phyloP scores from a whole-genome alignment of 768 basidiomycete genomes.

The Pulveroboletus sp. region DNA sequence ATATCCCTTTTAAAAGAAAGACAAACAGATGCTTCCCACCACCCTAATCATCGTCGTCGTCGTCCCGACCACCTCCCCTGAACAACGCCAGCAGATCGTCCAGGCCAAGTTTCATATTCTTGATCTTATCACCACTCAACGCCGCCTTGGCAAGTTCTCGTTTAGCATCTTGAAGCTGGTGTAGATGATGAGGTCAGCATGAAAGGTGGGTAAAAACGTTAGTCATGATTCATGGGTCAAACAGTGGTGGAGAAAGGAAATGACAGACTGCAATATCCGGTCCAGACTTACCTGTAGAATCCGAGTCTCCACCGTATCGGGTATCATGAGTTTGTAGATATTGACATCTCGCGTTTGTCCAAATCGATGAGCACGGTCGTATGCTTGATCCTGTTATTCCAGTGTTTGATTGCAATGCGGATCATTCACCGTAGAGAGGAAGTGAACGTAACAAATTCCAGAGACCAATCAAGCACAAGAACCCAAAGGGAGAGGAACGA shows the following conservation, averaged over 20 bases:
- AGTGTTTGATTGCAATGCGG: not conserved
- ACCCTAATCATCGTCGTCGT: conserved; percentile 37
- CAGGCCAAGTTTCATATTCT: conserved; percentile 77
- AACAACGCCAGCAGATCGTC: conserved; percentile 84
- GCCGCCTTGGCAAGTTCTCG: conserved; percentile 79
- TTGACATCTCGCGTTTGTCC: conserved; percentile 85
- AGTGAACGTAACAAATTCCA: not conserved
- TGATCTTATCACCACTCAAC: conserved; percentile 82
- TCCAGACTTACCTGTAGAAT: conserved; percentile 55
- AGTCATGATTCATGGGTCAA: not conserved
- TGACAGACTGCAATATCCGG: not conserved
- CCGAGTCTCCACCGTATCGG: conserved; percentile 82
- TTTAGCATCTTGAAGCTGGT: conserved; percentile 85
- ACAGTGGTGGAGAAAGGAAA: not conserved
- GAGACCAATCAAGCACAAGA: not conserved
- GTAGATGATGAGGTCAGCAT: conserved; percentile 20
- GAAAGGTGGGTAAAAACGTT: not conserved
- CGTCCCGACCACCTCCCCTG: conserved; percentile 51
- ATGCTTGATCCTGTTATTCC: conserved; percentile 73
- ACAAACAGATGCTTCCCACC: not conserved
- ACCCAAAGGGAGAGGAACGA: not conserved
- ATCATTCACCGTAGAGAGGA: not conserved
- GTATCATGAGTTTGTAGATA: conserved; percentile 86
- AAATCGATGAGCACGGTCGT: conserved; percentile 85
- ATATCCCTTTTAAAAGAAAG: too few relatives aligned